Percentiles rank a stretch among this genome's conserved stretches.
phyloP scores from a whole-genome alignment of 1,284 basidiomycete species.

The Trichosporon inkin region DNA sequence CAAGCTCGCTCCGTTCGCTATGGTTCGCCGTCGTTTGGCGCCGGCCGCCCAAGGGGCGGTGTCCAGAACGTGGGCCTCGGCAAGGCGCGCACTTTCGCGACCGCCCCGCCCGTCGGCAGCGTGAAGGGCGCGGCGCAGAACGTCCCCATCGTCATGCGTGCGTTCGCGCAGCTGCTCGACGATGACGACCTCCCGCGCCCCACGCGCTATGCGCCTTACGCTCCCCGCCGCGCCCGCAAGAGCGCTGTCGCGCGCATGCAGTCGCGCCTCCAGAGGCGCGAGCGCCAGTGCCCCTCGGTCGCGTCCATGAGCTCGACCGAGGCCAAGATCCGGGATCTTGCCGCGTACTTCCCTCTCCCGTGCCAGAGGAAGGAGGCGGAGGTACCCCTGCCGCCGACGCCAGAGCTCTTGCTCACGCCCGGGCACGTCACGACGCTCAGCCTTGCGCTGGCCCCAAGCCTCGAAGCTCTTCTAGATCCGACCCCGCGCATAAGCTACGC shows the following conservation, averaged over 20 bases:
- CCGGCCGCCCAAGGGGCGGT: conserved; percentile 2
- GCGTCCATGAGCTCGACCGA: conserved; percentile 9
- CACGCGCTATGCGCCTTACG: conserved; percentile 33
- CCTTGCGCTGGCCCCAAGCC: conserved; percentile 36
- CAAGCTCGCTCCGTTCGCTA: conserved; percentile 1
- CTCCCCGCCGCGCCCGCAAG: conserved; percentile 3
- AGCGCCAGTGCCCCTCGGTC: neutral
- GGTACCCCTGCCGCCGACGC: conserved; percentile 27
- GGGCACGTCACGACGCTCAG: conserved; percentile 34
- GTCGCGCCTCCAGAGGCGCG: neutral
- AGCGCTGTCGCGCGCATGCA: conserved; percentile 1
- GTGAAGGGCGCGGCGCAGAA: conserved; percentile 20
- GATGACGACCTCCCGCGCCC: conserved; percentile 35
- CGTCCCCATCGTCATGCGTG: conserved; percentile 37
- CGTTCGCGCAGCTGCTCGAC: conserved; percentile 33
- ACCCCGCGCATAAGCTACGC: conserved; percentile 30
- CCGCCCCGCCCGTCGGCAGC: conserved; percentile 20
- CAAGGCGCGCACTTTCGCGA: conserved; percentile 34
- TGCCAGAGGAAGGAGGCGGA: conserved; percentile 8
- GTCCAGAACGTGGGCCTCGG: conserved; percentile 33
- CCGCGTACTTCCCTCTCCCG: conserved; percentile 37
- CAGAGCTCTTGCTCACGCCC: conserved; percentile 38
- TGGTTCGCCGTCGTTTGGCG: neutral
- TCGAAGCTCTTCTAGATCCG: conserved; percentile 33
- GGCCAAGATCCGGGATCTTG: conserved; percentile 25